A percentile compares a stretch with the other conserved stretches of the same genome.
phyloP scores from a whole-genome alignment of 106 monocot genomes.

The Acanthochlamys bracteata region DNA sequence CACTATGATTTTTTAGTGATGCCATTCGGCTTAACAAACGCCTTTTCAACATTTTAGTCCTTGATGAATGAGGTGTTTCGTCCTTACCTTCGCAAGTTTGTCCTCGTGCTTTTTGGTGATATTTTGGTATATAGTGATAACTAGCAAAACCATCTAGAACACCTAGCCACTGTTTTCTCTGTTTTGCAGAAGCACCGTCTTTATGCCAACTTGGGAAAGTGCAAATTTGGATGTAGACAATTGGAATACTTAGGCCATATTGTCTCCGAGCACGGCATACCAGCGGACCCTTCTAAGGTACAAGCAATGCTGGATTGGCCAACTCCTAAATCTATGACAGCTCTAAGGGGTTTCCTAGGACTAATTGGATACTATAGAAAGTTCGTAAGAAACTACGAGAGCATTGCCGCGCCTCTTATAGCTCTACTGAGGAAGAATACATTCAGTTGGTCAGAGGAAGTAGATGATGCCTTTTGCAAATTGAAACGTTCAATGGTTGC shows the following conservation, averaged over 20 bases:
- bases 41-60: not conserved
- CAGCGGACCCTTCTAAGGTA: not conserved
- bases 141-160: not conserved
- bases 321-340: not conserved
- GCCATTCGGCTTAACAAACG: not conserved
- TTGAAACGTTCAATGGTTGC: not conserved
- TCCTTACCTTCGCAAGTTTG: not conserved
- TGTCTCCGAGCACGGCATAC: not conserved
- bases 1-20: no score
- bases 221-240: not conserved
- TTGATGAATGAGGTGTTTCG: not conserved
- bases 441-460: not conserved
- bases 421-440: not conserved
- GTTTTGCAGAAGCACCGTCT: not conserved
- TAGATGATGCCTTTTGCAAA: no score
- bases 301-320: not conserved
- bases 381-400: not conserved
- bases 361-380: not conserved
- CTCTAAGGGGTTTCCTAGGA: not conserved
- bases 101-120: not conserved
- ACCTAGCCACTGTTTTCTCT: not conserved
- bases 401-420: not conserved
- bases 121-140: not conserved
- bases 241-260: constrained; percentile 4
- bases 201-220: not conserved